Percentiles rank a stretch among this genome's conserved stretches.
These are phyloP conservation scores for Eutrema salsugineum DNA, from an alignment of 441 rosid species.

Conservation along the genomic window DNA sequence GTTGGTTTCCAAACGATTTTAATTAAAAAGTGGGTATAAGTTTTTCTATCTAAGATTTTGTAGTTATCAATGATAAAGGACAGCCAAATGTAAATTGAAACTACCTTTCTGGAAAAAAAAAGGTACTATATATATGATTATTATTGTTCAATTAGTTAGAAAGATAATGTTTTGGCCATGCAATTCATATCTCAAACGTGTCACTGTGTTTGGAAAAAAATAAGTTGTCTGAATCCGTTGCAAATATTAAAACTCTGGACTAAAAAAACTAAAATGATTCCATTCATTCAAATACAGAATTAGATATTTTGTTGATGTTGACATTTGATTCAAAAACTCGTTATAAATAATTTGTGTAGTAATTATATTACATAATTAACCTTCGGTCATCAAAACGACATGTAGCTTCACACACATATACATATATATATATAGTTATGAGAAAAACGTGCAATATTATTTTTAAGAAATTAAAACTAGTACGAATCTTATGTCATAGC, in stretches of 20 bases:
- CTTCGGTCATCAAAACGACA: background rate
- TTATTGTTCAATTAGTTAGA: background rate
- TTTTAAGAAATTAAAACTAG: background rate
- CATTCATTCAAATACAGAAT: background rate
- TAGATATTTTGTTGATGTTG: background rate
- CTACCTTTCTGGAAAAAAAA: background rate
- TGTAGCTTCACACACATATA: background rate
- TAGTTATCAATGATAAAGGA: background rate
- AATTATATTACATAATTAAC: background rate
- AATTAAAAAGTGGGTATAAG: background rate
- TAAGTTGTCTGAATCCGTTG: background rate
- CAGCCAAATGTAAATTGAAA: background rate
- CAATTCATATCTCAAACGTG: background rate
- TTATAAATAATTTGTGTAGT: background rate
- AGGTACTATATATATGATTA: background rate
- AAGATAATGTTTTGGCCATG: background rate
- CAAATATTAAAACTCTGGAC: background rate
- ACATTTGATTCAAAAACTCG: background rate
- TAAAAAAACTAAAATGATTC: background rate
- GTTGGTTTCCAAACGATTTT: background rate
- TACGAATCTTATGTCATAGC: slow-evolving; percentile 13
- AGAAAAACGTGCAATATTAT: background rate
- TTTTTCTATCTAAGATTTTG: background rate
- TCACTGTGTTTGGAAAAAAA: background rate
- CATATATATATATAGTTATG: background rate